Percentiles rank a stretch among this genome's conserved stretches.
Conservation (phyloP, 192 early-diverging fungal species). For the Entomortierella chlamydospora region DNA sequence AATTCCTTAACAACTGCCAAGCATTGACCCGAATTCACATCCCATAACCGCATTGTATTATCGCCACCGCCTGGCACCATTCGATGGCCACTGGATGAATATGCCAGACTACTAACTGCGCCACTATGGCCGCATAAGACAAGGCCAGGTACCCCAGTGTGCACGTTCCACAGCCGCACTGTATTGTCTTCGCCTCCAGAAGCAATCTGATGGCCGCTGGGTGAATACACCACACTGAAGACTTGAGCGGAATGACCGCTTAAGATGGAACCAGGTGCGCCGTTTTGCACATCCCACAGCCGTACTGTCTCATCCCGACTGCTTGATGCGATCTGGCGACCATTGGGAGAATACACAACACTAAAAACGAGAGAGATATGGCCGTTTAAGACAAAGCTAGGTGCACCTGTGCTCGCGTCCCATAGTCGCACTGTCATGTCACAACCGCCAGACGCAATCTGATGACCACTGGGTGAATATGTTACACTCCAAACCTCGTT, state of each 20-base stretch:
- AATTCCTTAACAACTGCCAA: too few species aligned
- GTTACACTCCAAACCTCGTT: background rate
- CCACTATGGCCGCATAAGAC: background rate
- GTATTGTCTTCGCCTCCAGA: background rate
- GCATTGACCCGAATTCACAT: background rate
- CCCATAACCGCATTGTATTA: background rate
- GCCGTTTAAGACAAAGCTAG: background rate
- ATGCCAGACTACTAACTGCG: background rate
- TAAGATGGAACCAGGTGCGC: background rate
- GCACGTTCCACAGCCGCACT: background rate
- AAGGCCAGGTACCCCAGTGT: background rate
- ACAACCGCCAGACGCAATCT: background rate
- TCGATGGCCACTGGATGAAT: background rate
- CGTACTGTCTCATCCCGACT: background rate
- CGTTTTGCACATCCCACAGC: constrained; percentile 3
- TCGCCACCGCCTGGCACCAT: background rate
- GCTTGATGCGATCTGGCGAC: background rate
- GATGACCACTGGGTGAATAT: constrained; percentile 1
- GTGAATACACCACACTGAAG: background rate
- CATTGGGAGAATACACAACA: constrained; percentile 1
- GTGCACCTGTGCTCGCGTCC: background rate
- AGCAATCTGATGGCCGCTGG: constrained; percentile 4
- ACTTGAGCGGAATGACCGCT: background rate
- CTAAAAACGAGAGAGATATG: background rate
- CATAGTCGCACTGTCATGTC: constrained; percentile 4